Conservation (phyloP, 2,329 filamentous ascomycete genomes). For the Amphichorda felina region DNA sequence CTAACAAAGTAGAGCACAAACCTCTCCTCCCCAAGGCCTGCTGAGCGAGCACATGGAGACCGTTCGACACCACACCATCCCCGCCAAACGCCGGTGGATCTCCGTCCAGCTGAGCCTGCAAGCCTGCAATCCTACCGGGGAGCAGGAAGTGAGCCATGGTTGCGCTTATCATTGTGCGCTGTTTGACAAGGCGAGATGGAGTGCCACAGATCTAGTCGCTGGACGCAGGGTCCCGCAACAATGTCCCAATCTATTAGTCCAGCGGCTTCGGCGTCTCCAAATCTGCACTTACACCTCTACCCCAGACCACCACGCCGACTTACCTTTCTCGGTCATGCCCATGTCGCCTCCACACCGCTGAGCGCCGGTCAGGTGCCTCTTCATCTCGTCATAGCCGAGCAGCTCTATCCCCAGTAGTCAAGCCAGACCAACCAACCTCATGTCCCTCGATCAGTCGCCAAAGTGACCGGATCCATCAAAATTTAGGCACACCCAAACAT, state of each 20-base stretch:
- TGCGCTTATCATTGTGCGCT: constrained; percentile 3
- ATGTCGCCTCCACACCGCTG: too few relatives aligned
- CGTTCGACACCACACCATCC: too few relatives aligned
- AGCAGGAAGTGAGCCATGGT: too few relatives aligned
- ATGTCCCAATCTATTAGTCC: constrained; percentile 14
- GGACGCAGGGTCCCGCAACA: constrained; percentile 16
- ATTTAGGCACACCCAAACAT: constrained; percentile 6
- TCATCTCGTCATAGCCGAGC: too few relatives aligned
- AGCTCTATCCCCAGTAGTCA: too few relatives aligned
- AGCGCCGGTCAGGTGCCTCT: too few relatives aligned
- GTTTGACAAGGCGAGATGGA: constrained; percentile 20
- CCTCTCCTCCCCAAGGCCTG: too few relatives aligned
- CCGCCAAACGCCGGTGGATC: too few relatives aligned
- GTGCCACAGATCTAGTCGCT: constrained; percentile 25
- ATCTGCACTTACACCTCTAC: background rate
- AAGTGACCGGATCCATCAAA: background rate
- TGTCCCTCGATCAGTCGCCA: background rate
- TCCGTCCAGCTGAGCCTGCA: too few relatives aligned
- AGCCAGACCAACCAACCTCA: background rate
- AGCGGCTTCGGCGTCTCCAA: background rate
- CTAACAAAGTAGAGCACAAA: background rate
- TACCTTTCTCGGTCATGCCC: background rate
- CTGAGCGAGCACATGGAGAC: too few relatives aligned
- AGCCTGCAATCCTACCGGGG: too few relatives aligned
- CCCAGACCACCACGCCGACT: background rate